Base-by-base conservation (phyloP, 805 yeast genomes). In the Hanseniaspora guilliermondii region DNA sequence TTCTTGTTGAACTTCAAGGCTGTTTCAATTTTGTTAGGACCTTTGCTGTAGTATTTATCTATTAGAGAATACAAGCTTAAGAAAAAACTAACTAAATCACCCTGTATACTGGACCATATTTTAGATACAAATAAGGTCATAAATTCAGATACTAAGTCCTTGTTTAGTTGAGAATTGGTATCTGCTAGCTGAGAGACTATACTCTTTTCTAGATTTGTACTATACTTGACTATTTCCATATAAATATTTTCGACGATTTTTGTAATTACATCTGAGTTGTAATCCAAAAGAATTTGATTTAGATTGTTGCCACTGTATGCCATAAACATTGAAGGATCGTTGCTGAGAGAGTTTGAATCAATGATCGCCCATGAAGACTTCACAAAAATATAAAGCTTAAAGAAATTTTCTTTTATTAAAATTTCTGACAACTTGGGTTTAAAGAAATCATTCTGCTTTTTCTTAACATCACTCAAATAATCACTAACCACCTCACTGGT, bases 21-120 rank as follows among this genome's bases (percentile, higher is more conserved):
- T n/a, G 75, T 68, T 35, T 50, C 54, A 12, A 50, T 42, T 42
- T 42, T 50, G n/a, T 42, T 50, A 16, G 54, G 48, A 37, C 80
- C 83, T 52, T 71, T 71, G 30, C 48, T 50, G 54, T 72, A 73
- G 59, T 82, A 84, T 56, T 73, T 77, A 48, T 74, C 79, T 35
- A 83, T 73, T 19, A 85, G 72, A 1, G 72, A 69, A 58, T 73
- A 74, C 56, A 88, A 68, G 47, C 79, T 74, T 58, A 75, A 67
- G 59, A 82, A 78, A 25, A 78, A 70, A 6, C 75, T 72, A 21
- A 77, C 75, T 59, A 80, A 82, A 58, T 79, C 78, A 21, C 78
- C 80, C 59, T 83, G 87, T 56, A 85, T 68, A 19, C 84, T 80
- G 16, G 74, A 71, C 93, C 95, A 83, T 55, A 87, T 73, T 61